Evolutionary conservation across 1,284 basidiomycete species (phyloP).

Genomic region (Thecaphora frezii): DNA sequence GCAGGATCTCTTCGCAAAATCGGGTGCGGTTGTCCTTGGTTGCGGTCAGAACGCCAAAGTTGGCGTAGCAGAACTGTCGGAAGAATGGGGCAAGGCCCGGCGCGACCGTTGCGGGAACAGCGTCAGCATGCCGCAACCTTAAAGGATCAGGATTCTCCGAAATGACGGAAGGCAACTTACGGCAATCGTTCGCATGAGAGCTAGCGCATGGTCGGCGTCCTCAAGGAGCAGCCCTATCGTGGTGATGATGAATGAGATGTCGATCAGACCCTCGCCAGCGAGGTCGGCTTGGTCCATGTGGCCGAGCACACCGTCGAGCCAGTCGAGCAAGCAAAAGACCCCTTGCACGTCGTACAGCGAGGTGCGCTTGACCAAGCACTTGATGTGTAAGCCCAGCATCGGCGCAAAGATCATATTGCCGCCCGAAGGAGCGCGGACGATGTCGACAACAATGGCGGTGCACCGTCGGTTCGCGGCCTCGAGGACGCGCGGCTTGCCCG

Average conservation of each 20-base stretch:
- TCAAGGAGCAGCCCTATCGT: conserved; percentile 48
- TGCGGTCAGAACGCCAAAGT: conserved; percentile 48
- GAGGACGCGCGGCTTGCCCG: conserved; percentile 54
- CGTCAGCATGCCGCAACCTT: no score
- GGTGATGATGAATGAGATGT: conserved; percentile 48
- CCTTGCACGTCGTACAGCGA: conserved; percentile 55
- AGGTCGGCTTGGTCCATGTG: conserved; percentile 52
- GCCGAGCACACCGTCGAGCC: conserved; percentile 50
- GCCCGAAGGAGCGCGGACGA: conserved; percentile 39
- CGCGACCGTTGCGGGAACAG: no score
- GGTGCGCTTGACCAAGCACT: conserved; percentile 49
- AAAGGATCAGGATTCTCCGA: background rate
- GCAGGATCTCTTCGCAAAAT: conserved; percentile 52
- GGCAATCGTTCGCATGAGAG: conserved; percentile 53
- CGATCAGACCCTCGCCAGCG: conserved; percentile 35
- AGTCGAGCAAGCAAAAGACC: conserved; percentile 54
- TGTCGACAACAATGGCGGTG: conserved; percentile 54
- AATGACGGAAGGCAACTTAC: conserved; percentile 8
- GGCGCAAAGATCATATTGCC: conserved; percentile 44
- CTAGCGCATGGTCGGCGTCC: conserved; percentile 52
- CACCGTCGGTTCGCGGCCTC: conserved; percentile 54
- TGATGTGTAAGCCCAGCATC: conserved; percentile 52
- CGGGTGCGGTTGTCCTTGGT: conserved; percentile 35
- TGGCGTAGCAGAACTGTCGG: conserved; percentile 51
- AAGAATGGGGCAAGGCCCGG: background rate